phyloP scores from a whole-genome alignment of 1,284 basidiomycete species.

The Chiua sp. region DNA sequence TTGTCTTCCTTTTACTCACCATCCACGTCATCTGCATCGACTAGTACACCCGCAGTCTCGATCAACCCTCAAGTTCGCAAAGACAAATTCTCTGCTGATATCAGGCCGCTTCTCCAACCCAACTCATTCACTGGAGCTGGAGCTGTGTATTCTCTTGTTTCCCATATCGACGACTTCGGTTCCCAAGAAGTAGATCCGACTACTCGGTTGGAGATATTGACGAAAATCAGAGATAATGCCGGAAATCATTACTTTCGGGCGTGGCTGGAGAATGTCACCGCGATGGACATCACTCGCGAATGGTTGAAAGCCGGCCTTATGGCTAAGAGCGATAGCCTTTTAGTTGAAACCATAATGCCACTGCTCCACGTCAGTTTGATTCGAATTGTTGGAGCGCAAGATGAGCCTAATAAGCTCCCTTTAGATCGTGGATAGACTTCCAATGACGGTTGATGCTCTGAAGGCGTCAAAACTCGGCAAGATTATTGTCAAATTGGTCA shows the following conservation, averaged over 20 bases:
- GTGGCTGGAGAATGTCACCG: conserved; percentile 73
- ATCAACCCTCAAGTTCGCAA: conserved; percentile 48
- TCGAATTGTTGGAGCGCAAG: conserved; percentile 8
- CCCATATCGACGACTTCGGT: conserved; percentile 62
- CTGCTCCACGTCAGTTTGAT: conserved; percentile 72
- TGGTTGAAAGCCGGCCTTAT: conserved; percentile 74
- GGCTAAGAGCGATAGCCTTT: conserved; percentile 57
- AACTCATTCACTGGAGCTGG: conserved; percentile 70
- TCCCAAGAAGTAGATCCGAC: conserved; percentile 62
- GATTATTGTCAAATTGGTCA: conserved; percentile 72
- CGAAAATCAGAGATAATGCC: conserved; percentile 79
- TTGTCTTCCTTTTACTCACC: conserved; percentile 44
- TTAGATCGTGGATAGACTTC: conserved; percentile 82
- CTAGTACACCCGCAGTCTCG: conserved; percentile 27
- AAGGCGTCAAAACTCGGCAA: conserved; percentile 77
- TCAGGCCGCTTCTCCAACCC: conserved; percentile 59
- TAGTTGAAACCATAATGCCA: conserved; percentile 81
- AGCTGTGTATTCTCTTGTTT: conserved; percentile 63
- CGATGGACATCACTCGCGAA: conserved; percentile 77
- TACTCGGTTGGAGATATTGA: conserved; percentile 70
- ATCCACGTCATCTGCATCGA: conserved; percentile 32
- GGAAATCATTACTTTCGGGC: conserved; percentile 84
- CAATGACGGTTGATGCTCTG: conserved; percentile 69
- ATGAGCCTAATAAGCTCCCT: conserved; percentile 24
- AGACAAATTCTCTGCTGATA: conserved; percentile 51